Percentiles rank a stretch among this genome's conserved stretches.
phyloP scores from a whole-genome alignment of 768 basidiomycete species.

The Agrocybe pediades region DNA sequence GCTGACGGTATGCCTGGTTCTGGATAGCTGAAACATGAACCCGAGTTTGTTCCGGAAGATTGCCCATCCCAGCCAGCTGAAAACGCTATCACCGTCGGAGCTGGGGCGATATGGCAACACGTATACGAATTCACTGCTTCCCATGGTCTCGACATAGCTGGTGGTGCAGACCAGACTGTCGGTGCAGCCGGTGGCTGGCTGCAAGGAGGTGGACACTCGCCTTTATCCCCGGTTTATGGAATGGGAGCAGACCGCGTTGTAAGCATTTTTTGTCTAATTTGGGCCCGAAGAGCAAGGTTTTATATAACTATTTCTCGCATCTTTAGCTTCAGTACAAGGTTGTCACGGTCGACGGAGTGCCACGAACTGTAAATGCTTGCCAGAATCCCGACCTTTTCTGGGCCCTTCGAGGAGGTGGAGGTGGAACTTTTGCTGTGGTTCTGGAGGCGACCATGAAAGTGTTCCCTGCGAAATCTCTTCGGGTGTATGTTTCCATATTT shows the following conservation, averaged over 20 bases:
- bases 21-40: neutral
- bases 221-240: conserved; percentile 44
- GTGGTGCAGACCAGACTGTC: conserved; percentile 44
- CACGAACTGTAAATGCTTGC: conserved; percentile 46
- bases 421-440: conserved; percentile 50
- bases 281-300: neutral
- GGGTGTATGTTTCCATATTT: conserved; percentile 10
- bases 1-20: no score
- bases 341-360: conserved; percentile 53
- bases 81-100: conserved; percentile 24
- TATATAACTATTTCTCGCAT: neutral
- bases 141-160: conserved; percentile 45
- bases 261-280: conserved; percentile 9
- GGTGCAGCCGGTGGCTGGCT: conserved; percentile 42
- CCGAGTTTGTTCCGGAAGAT: neutral
- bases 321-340: conserved; percentile 49
- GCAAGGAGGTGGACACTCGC: conserved; percentile 46
- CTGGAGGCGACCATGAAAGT: conserved; percentile 37
- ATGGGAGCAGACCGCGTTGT: conserved; percentile 49
- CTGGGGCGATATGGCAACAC: conserved; percentile 47
- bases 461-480: conserved; percentile 29
- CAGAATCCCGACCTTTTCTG: conserved; percentile 57
- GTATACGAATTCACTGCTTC: conserved; percentile 43
- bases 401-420: conserved; percentile 51
- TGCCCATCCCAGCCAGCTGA: neutral